Evolutionary conservation across 257 asterid species (phyloP).

Genomic region (Anisodus acutangulus): DNA sequence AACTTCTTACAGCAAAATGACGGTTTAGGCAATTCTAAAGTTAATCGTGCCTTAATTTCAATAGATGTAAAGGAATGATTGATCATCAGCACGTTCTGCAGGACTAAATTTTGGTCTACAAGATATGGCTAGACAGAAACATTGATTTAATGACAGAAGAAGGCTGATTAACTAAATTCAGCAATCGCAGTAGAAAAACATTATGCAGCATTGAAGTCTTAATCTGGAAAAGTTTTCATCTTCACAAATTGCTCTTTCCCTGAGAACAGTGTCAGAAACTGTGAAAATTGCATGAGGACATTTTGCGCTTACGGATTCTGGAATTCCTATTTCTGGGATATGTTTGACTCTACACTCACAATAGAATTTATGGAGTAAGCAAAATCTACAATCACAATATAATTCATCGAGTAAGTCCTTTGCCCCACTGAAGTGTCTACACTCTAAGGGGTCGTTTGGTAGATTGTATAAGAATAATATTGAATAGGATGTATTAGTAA

Average conservation of each 20-base stretch:
- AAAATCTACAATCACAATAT: background rate
- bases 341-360: background rate
- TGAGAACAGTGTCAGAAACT: background rate
- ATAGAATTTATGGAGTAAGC: background rate
- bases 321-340: background rate
- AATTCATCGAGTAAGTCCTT: background rate
- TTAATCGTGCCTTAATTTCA: background rate
- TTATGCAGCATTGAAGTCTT: background rate
- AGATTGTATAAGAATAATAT: no score
- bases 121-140: no score
- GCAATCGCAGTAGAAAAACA: background rate
- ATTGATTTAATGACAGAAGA: background rate
- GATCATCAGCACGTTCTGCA: background rate
- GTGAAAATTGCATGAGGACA: background rate
- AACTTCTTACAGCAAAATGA: background rate
- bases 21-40: background rate
- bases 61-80: background rate
- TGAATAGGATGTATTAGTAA: no score
- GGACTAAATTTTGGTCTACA: conserved; percentile 16
- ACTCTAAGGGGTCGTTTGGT: background rate
- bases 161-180: background rate
- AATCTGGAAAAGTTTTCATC: background rate
- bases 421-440: background rate
- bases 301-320: background rate
- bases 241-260: background rate